Base-by-base conservation (phyloP, 1,284 basidiomycete genomes). In the Wolfiporia cocos region DNA sequence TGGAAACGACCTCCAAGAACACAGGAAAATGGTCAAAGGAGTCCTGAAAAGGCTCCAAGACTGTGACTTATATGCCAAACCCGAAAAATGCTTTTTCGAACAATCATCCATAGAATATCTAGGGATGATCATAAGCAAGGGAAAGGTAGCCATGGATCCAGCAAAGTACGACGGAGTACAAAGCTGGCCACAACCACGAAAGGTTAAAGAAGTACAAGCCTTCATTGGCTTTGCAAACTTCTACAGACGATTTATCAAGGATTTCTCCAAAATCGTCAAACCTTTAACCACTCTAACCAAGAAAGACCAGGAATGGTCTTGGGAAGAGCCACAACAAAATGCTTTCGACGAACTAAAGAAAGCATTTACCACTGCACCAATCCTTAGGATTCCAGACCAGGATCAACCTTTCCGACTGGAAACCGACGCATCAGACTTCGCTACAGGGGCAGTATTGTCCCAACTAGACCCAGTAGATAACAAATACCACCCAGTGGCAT, bases 221-320 rank as follows among this genome's bases (percentile, higher is more conserved):
- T 71, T 73, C 49, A 39, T 72, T 0, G 37, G 37, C n/a, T 39
- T 39, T 9, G 14, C 26, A 22, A 39, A 39, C 30, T 39, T 30
- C 22, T 39, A 39, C 26, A 12, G 24, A 10, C 17, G 30, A 12
- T 39, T 39, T 22, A 39, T 39, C 9, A 28, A 53, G 5, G 47
- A 57, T 9, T 74, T 61, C 44, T 51, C 65, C 0, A 39, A 53
- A 2, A 52, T 66, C 17, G 58, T 56, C 1, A 14, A 19, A 2
- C 61, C 59, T 0, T 42, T 73, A 0, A 40, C 41, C 18, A 32
- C 42, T 1, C 46, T 63, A 0, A 39, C 24, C 10, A 19, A 26
- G 4, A 39, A 60, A 17, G 43, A 39, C 3, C 4, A 5, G 4
- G 14, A 3, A 3, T 40, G 28, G 39, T 15, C 31, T 5, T 40